phyloP scores from a whole-genome alignment of 179 eudicot genomes.

The Nepenthes alata region DNA sequence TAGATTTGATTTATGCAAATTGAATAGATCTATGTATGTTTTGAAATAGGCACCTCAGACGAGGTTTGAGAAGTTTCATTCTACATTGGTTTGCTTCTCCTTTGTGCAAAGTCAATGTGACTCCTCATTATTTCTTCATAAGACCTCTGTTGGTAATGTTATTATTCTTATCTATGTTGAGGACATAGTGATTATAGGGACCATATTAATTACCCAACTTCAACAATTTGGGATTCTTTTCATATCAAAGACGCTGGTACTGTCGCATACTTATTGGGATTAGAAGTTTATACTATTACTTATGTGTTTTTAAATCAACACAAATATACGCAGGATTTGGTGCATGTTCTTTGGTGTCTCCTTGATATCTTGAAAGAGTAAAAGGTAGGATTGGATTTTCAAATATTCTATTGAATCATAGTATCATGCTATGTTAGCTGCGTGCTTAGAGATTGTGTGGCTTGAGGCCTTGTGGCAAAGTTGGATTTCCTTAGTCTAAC shows the following conservation, averaged over 20 bases:
- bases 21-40: conserved; percentile 1
- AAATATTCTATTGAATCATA: no score
- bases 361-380: no score
- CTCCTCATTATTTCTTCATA: background rate
- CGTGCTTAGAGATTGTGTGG: no score
- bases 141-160: background rate
- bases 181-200: background rate
- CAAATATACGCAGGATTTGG: background rate
- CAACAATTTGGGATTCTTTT: background rate
- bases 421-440: no score
- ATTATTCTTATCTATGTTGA: background rate
- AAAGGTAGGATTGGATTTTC: no score
- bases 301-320: background rate
- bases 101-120: conserved; percentile 5
- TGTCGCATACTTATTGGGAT: background rate
- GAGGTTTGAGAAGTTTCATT: conserved; percentile 8
- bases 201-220: background rate
- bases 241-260: conserved; percentile 3
- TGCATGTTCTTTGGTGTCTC: background rate
- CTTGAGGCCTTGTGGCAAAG: no score
- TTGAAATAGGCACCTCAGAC: conserved; percentile 5
- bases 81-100: background rate
- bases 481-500: no score
- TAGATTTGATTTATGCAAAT: background rate
- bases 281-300: background rate